Evolutionary conservation across 257 asterid species (phyloP).

Genomic region (Scutellaria baicalensis): DNA sequence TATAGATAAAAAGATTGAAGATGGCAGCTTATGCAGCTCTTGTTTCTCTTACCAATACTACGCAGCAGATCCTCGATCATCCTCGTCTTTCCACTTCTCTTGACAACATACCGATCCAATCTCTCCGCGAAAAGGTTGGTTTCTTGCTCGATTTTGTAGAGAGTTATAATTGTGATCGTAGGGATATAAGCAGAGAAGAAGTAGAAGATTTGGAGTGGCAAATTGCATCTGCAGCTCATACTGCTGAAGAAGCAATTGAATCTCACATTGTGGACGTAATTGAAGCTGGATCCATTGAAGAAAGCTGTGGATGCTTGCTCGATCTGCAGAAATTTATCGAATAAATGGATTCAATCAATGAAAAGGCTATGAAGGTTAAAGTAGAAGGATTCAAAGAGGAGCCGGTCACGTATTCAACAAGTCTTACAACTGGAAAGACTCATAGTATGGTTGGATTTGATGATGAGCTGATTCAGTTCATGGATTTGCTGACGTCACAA

Average conservation of each 20-base stretch:
- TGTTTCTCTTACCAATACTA: neutral
- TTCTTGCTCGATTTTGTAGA: neutral
- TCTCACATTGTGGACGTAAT: neutral
- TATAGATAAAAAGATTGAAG: neutral
- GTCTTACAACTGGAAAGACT: neutral
- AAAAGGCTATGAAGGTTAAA: neutral
- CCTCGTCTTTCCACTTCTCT: neutral
- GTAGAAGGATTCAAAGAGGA: neutral
- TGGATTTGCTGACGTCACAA: no score
- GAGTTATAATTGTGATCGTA: neutral
- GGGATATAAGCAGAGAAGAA: neutral
- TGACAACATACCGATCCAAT: neutral
- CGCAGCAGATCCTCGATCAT: neutral
- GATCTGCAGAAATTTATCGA: neutral
- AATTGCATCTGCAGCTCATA: constrained; percentile 7
- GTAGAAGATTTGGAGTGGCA: neutral
- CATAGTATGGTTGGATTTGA: no score
- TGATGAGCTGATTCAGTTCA: no score
- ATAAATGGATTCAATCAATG: neutral
- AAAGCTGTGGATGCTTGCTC: neutral
- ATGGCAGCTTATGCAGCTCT: constrained; percentile 13
- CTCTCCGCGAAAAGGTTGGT: neutral
- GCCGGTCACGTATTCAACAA: neutral
- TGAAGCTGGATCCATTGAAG: neutral
- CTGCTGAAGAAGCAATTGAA: constrained; percentile 6